These are phyloP conservation scores for Peniophora sp. DNA, from an alignment of 1,284 basidiomycete species.

Conservation along the genomic window DNA sequence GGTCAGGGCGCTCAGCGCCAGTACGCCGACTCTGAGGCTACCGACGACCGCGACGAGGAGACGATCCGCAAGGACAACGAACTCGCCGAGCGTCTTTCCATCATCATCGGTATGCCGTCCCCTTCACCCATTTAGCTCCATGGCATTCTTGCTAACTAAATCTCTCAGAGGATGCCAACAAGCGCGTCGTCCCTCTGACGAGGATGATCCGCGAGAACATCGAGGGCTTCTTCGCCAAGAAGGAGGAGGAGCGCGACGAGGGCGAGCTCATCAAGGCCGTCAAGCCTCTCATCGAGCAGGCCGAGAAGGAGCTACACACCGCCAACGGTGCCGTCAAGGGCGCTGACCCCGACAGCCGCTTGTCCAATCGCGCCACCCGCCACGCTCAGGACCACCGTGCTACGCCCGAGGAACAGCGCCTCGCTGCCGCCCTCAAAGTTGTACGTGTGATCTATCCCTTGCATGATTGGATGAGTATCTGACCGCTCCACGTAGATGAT, in stretches of 20 bases:
- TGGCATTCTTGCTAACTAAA: too few species aligned
- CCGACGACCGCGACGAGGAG: conserved; percentile 14
- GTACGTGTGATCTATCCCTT: conserved; percentile 14
- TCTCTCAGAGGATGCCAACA: conserved; percentile 25
- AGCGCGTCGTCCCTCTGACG: conserved; percentile 20
- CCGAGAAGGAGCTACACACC: conserved; percentile 27
- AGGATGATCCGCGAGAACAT: conserved; percentile 29
- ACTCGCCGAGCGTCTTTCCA: conserved; percentile 24
- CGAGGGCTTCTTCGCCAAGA: conserved; percentile 23
- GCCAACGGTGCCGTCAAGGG: conserved; percentile 26
- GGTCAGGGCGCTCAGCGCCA: background rate
- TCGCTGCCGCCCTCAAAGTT: conserved; percentile 30
- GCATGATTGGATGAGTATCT: background rate
- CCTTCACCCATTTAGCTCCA: too few species aligned
- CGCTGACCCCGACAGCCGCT: conserved; percentile 26
- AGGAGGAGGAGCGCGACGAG: conserved; percentile 28
- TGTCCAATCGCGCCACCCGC: conserved; percentile 26
- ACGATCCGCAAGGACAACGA: conserved; percentile 17
- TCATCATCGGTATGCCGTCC: conserved; percentile 25
- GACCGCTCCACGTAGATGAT: conserved; percentile 18
- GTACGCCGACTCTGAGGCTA: background rate
- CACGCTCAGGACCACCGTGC: conserved; percentile 27
- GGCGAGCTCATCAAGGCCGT: conserved; percentile 25
- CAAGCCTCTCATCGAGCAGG: conserved; percentile 26
- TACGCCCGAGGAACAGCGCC: conserved; percentile 29